A percentile compares a stretch with the other conserved stretches of the same genome.
Conservation (phyloP, 2,329 filamentous ascomycete species). For the Emmonsiellopsis sp. region DNA sequence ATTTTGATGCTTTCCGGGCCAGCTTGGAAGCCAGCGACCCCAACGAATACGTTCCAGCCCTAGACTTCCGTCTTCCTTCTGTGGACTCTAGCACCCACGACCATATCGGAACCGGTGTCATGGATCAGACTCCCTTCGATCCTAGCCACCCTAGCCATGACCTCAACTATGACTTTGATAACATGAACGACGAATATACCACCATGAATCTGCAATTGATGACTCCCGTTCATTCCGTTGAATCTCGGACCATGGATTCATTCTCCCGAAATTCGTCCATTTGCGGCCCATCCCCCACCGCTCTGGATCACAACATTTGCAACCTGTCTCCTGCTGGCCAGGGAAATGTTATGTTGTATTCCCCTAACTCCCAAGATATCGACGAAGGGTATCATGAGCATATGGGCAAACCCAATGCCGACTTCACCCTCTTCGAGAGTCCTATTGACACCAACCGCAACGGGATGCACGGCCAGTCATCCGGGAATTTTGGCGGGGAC, state of each 20-base stretch:
- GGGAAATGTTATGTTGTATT: slow-evolving; percentile 21
- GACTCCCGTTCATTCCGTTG: slow-evolving; percentile 10
- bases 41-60: slow-evolving; percentile 17
- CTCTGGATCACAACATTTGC: slow-evolving; percentile 8
- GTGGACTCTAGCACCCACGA: slow-evolving; percentile 13
- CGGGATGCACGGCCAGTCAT: neutral
- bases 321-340: slow-evolving; percentile 19
- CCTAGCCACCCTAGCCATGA: slow-evolving; percentile 2
- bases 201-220: slow-evolving; percentile 18
- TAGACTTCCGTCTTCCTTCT: slow-evolving; percentile 19
- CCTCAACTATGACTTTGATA: slow-evolving; percentile 12
- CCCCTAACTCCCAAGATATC: slow-evolving; percentile 15
- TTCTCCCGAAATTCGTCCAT: slow-evolving; percentile 13
- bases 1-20: slow-evolving; percentile 20
- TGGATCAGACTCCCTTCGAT: slow-evolving; percentile 16
- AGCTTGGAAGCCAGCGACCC: slow-evolving; percentile 20
- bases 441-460: neutral
- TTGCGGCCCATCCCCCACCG: slow-evolving; percentile 9
- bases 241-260: slow-evolving; percentile 10
- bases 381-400: slow-evolving; percentile 17
- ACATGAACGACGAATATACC: slow-evolving; percentile 17
- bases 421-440: slow-evolving; percentile 21
- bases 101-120: slow-evolving; percentile 11
- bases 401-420: slow-evolving; percentile 12
- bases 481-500: too few relatives aligned